Base-by-base conservation (phyloP, 176 grass and related monocot species). In the Rhynchospora breviuscula region DNA sequence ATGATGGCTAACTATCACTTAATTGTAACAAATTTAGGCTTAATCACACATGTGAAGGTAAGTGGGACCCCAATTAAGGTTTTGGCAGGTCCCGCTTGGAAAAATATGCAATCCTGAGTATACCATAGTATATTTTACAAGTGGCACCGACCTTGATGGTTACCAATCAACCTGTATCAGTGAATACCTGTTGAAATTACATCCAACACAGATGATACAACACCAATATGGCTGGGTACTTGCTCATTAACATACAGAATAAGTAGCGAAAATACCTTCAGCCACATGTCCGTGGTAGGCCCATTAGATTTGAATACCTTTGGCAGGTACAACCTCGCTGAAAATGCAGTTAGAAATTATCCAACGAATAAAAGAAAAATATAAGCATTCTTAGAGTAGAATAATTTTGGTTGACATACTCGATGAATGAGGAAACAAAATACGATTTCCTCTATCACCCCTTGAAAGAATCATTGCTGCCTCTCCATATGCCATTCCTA, bases 391-490 rank as follows among this genome's bases (percentile, higher is more conserved):
- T 31, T 17, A 6, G 44, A 62, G 40, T 63, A 63, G 17, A 80
- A 61, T 60, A 62, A 33, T 82, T 63, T 45, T 11, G 47, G 31
- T 8, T 17, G 33, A 79, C 90, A 59, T 98, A 98, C 96, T 95
- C 44, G 85, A 88, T 33, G 89, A 87, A 87, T 95, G 86, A 77
- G 96, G 96, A 10, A 92, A 62, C 82, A 98, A 81, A 86, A 88
- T 78, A 45, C 92, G 91, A 78, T 88, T 92, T 61, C 89, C 92
- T 89, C 92, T 95, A 59, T 85, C 61, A 79, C 96, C 95, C 31
- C 91, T 83, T 79, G 96, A 91, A 71, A 98, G 90, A 67, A 98
- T 91, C 93, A 98, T 91, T 7, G 89, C 93, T 43, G 93, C 96
- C 53, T 93, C 89, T 44, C 96, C 96, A 89, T 98, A 93, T 18